Evolutionary conservation across 495 filamentous ascomycete species (phyloP).

Genomic region (Coniosporium apollinis): DNA sequence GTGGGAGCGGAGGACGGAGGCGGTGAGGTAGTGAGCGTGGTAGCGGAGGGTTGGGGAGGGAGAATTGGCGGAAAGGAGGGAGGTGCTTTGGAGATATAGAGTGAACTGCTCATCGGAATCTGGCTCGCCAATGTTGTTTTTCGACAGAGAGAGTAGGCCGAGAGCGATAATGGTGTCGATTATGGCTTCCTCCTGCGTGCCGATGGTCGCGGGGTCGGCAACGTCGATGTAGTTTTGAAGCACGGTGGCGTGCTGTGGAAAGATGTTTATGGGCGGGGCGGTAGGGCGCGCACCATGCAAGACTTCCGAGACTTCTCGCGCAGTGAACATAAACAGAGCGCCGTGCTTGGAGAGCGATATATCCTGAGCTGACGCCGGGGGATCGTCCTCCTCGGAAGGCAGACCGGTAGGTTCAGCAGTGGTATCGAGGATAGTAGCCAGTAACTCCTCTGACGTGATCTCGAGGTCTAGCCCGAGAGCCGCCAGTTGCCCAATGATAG

Average conservation of each 20-base stretch:
- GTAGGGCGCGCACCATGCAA: conserved; percentile 14
- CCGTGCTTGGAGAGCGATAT: conserved; percentile 57
- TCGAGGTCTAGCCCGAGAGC: conserved; percentile 50
- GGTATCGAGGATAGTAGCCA: conserved; percentile 25
- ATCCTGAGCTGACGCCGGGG: conserved; percentile 33
- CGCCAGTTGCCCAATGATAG: conserved; percentile 58
- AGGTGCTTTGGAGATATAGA: conserved; percentile 37
- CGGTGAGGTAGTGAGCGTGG: conserved; percentile 57
- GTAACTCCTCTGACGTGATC: conserved; percentile 34
- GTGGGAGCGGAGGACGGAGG: conserved; percentile 55
- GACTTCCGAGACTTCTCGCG: conserved; percentile 17
- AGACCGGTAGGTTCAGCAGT: conserved; percentile 23
- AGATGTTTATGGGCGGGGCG: conserved; percentile 12
- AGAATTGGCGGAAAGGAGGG: conserved; percentile 50
- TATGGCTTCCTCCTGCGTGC: conserved; percentile 23
- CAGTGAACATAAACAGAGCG: conserved; percentile 24
- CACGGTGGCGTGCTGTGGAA: conserved; percentile 25
- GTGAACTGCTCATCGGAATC: conserved; percentile 22
- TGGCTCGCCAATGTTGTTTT: conserved; percentile 22
- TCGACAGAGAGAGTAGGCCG: conserved; percentile 20
- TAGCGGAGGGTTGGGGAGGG: conserved; percentile 49
- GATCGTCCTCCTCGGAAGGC: conserved; percentile 24
- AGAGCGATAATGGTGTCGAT: conserved; percentile 32
- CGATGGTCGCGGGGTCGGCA: conserved; percentile 13
- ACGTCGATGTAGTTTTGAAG: conserved; percentile 20